Evolutionary conservation across 2,329 filamentous ascomycete genomes (phyloP), one percentile per base, ranked within the genome.

Genomic region (Gnomoniopsis sp.): DNA sequence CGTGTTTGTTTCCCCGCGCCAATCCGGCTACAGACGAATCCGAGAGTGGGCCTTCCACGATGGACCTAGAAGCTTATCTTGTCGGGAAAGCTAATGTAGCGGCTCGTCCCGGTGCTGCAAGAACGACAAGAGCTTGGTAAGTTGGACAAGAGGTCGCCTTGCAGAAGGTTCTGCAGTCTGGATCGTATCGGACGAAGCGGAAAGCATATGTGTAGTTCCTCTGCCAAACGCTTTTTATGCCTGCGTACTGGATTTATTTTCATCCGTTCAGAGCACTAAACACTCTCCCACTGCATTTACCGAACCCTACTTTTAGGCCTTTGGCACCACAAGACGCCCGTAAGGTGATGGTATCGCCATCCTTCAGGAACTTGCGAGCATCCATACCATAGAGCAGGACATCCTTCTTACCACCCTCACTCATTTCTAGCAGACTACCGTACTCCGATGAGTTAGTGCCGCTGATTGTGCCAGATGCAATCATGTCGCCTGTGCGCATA

Each of bases 401-500:
- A 14, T 75, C 71, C 61, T 73, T 73, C 69, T 76, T 77, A 8
- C 78, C 78, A n/a, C 72, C 72, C 52, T 75, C 71, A 22, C 69
- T 78, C 68, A 78, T 69, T 69, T 81, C 78, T 19, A 80, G 65
- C 57, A 81, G 60, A 61, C 76, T 76, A 7, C 78, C 78, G 36
- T 72, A 70, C 65, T 77, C 71, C 6, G 64, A 64, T 1, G 66
- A 54, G 0, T 59, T 71, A 3, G 74, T 70, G 3, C 78, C 78
- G 65, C 77, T 79, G 66, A 95, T 93, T 1, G 90, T 95, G 3
- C 90, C 90, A 2, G 88, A 90, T 2, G 89, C 90, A 6, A 95
- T 75, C 54, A 95, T 72, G 68, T 95, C 90, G 36, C 90, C 90
- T 0, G 86, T 81, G 49, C 85, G 81, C 78, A 95, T 80, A 3